Evolutionary conservation across 202 grass and related monocot genomes (phyloP), one percentile per base, ranked within the genome.

Genomic region (Tripidium arundinaceum): DNA sequence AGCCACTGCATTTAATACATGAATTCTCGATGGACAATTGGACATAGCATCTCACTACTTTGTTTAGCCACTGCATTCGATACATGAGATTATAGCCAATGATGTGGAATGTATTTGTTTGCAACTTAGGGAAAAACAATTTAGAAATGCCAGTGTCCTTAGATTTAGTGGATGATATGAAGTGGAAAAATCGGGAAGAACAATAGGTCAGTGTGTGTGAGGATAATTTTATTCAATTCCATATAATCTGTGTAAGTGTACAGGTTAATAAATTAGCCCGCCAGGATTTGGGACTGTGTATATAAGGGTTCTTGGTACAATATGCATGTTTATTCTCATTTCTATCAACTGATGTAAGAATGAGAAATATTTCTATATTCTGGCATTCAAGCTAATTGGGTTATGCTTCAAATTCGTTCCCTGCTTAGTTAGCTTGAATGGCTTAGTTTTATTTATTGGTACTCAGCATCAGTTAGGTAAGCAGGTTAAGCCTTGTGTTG

Each of bases 401-500:
- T 72, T 78, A 62, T 83, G 49, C 24, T 50, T 70, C 52, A 36
- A 45, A 61, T 16, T 22, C 0, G 26, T 52, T 24, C 34, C 36
- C 22, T 83, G n/a, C 45, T 70, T 68, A 5, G 33, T 58, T 43
- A 68, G 70, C 79, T 84, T 77, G 31, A 47, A 72, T 83, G 37
- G 27, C 25, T 63, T 69, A 19, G 40, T 39, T 38, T 52, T 58
- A 16, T 60, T 77, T 85, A 8, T 71, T 54, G 62, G 3, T 43
- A 46, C 19, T 52, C n/a, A 74, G 28, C 24, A 76, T 63, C 34
- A 45, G 49, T 74, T 74, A 9, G 34, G 26, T 52, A 64, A 64
- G 27, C 55, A 70, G 55, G 77, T 86, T 54, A 81, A 55, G 63
- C 62, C 33, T 68, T 83, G 19, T 73, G 68, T 65, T 83, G 19